Percentiles rank a stretch among this genome's conserved stretches.
Evolutionary conservation across 805 yeast species (phyloP).

Genomic region (Millerago galiae): DNA sequence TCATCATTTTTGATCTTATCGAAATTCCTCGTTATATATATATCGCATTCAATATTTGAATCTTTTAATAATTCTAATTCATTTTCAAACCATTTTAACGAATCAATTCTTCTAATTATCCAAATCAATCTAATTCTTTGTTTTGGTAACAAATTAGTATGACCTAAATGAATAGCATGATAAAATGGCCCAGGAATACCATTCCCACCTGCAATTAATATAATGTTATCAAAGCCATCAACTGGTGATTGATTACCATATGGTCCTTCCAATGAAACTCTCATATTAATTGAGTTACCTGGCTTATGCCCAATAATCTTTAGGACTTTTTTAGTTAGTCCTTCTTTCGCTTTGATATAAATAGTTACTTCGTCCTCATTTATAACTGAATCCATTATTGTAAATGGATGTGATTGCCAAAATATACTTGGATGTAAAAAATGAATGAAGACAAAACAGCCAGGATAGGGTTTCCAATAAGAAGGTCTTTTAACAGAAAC

Average conservation of each 20-base stretch:
- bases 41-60: conserved; percentile 28
- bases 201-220: conserved; percentile 45
- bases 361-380: conserved; percentile 34
- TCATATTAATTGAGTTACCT: conserved; percentile 12
- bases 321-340: conserved; percentile 40
- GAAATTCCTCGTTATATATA: conserved; percentile 35
- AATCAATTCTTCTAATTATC: conserved; percentile 49
- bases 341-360: conserved; percentile 49
- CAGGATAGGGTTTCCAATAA: conserved; percentile 39
- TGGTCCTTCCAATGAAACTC: conserved; percentile 54
- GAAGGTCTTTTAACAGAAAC: conserved; percentile 36
- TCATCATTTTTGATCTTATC: conserved; percentile 2
- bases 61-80: conserved; percentile 27
- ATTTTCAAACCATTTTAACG: conserved; percentile 42
- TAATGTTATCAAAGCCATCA: conserved; percentile 31
- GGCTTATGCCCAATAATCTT: conserved; percentile 18
- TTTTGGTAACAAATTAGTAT: conserved; percentile 19
- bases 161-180: conserved; percentile 29
- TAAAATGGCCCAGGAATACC: conserved; percentile 48
- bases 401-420: conserved; percentile 76
- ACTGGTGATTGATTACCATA: conserved; percentile 44
- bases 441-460: conserved; percentile 51
- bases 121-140: conserved; percentile 47
- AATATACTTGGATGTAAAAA: conserved; percentile 45
- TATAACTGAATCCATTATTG: conserved; percentile 38